Evolutionary conservation across 192 early-diverging fungal genomes (phyloP), one percentile per base, ranked within the genome.

Genomic region (Radiomyces spectabilis): DNA sequence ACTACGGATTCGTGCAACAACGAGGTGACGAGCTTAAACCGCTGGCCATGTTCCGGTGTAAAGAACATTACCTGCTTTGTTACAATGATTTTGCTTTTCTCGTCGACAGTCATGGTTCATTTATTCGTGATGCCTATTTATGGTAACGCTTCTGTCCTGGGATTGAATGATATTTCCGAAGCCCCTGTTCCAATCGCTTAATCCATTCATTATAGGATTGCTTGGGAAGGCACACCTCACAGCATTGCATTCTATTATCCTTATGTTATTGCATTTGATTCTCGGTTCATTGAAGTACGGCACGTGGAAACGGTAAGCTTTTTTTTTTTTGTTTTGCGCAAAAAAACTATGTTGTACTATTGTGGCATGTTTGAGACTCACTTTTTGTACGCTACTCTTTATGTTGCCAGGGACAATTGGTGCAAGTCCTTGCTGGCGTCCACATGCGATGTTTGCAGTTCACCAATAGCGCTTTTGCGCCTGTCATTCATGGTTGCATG

Each of bases 231-330:
- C 4, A 64, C 72, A 1, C 95, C 95, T 8, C 82, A 80, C 19
- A 79, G 83, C 42, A 90, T 92, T 68, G 85, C 90, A 26, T 82
- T 85, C 21, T 68, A 82, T 16, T 73, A 87, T 47, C 93, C 92
- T 18, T 96, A 93, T 63, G 70, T 98, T 24, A 72, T 97, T 59
- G 95, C 94, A 0, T 98, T 92, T 69, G 93, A 95, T 38, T 67
- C 78, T 8, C 75, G 75, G 27, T 95, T 96, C 53, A 89, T 98
- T 54, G 95, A 98, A 70, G 74, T 98, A 18, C 83, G 87, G 32
- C 67, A 93, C 55, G 78, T 89, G 2, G 83, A 90, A 63, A 90
- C 88, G 5, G 89, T 68, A 61, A 61, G 59, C 50, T 1, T 42
- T 41, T 16, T 22, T 4, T 42, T 39, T 18, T 1, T 40, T 86